Evolutionary conservation across 2,329 filamentous ascomycete species (phyloP).

Genomic region (Pyricularia grisea): DNA sequence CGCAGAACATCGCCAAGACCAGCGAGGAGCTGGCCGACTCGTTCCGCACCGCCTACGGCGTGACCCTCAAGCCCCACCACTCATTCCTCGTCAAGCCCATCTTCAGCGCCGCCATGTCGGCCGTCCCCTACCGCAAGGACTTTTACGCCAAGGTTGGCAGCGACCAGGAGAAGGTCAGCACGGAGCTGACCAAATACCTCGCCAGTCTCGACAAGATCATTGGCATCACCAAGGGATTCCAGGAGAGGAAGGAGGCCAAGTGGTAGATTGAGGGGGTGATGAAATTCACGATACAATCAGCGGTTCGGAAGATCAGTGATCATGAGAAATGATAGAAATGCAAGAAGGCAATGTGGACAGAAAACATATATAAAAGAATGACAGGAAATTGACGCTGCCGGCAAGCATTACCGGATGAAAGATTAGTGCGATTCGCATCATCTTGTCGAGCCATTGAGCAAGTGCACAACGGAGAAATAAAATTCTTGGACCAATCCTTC

Average conservation of each 20-base stretch:
- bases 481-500: neutral
- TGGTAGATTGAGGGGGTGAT: slow-evolving; percentile 27
- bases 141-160: slow-evolving; percentile 83
- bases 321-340: neutral
- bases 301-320: neutral
- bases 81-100: slow-evolving; percentile 82
- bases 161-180: slow-evolving; percentile 51
- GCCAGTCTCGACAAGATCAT: slow-evolving; percentile 57
- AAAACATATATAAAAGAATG: neutral
- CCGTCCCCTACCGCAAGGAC: slow-evolving; percentile 85
- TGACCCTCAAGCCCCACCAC: slow-evolving; percentile 88
- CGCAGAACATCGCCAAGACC: slow-evolving; percentile 61
- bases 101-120: slow-evolving; percentile 87
- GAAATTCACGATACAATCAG: neutral
- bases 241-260: slow-evolving; percentile 46
- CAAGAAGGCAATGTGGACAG: neutral
- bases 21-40: slow-evolving; percentile 71
- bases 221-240: slow-evolving; percentile 55
- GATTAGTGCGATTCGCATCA: neutral
- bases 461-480: neutral
- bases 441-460: neutral
- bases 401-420: neutral
- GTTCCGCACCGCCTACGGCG: slow-evolving; percentile 77
- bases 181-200: slow-evolving; percentile 63
- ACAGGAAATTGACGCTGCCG: neutral